Base-by-base conservation (phyloP, 441 rosid species). In the Erysimum cheiri region DNA sequence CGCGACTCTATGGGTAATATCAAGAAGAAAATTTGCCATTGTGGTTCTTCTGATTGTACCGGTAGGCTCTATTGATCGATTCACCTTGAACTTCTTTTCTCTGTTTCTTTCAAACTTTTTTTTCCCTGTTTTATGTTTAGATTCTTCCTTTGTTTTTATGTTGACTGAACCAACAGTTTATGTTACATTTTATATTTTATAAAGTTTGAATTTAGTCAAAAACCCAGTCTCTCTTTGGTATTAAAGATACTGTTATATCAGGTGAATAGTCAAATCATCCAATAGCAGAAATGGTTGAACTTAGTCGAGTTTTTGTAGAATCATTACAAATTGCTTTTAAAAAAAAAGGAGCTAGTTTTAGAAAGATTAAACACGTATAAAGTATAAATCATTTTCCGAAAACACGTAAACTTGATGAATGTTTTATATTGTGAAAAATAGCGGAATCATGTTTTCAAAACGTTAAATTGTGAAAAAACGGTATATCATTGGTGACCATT, bases 21-120 rank as follows among this genome's bases (percentile, higher is more conserved):
- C 46, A 95, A 77, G 85, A 83, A 70, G 76, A 95, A 95, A 67
- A 64, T 24, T 43, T 92, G 99, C 76, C 80, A 72, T 41, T 92
- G 98, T 81, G 98, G 98, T 56, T 84, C 98, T 67, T 58, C 83
- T 5, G 91, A 82, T 35, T 95, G 99, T 81, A 72, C 77, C 0
- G 95, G 96, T 67, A 78, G 99, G 80, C 79, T 92, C 85, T 92
- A 95, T 61, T 95, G 78, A 88, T 69, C 4, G 11, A 33, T 52
- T 66, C 29, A 71, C 66, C 31, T 47, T 29, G 1, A 36, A 2
- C 14, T 13, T 3, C 28, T 17, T 22, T 22, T 22, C 24, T 2
- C 19, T 53, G 1, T 19, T 32, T 53, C 24, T 13, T 32, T 63
- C 3, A 9, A 70, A 63, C 46, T 63, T 41, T 28, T 8, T 6